Percentiles rank a stretch among this genome's conserved stretches.
Evolutionary conservation across 2,329 filamentous ascomycete genomes (phyloP).

Genomic region (Cordyceps sp.): DNA sequence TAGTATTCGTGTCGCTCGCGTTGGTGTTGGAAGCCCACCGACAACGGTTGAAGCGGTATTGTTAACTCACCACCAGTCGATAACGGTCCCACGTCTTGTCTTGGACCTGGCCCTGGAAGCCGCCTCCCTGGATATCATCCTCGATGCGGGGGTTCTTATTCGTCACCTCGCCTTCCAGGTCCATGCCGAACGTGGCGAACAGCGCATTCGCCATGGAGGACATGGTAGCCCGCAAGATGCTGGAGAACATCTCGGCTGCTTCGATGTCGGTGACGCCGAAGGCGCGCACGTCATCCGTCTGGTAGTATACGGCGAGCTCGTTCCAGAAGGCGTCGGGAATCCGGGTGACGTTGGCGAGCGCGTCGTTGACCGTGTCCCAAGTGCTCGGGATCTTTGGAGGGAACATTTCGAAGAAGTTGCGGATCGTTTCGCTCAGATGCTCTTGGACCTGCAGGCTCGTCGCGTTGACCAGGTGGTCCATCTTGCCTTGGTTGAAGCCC

Average conservation of each 20-base stretch:
- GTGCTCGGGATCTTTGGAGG: slow-evolving; percentile 11
- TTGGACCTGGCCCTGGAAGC: neutral
- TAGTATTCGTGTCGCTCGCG: neutral
- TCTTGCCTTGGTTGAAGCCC: slow-evolving; percentile 3
- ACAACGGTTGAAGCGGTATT: no score
- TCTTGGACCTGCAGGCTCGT: slow-evolving; percentile 8
- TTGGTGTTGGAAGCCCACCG: no score
- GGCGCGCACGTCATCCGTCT: slow-evolving; percentile 3
- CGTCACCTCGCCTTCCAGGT: slow-evolving; percentile 9
- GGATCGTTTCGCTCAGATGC: slow-evolving; percentile 5
- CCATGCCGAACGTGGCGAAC: slow-evolving; percentile 14
- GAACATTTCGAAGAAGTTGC: slow-evolving; percentile 10
- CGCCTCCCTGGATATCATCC: slow-evolving; percentile 1
- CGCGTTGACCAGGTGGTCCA: slow-evolving; percentile 4
- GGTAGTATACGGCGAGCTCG: slow-evolving; percentile 1
- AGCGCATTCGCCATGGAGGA: slow-evolving; percentile 13
- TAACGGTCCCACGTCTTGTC: neutral
- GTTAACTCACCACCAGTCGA: neutral
- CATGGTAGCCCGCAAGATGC: slow-evolving; percentile 3
- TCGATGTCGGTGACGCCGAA: slow-evolving; percentile 1
- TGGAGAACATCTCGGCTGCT: neutral
- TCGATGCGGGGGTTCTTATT: slow-evolving; percentile 3
- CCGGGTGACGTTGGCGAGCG: slow-evolving; percentile 11
- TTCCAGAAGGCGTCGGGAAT: slow-evolving; percentile 14
- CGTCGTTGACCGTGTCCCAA: slow-evolving; percentile 6